Percentiles rank a stretch among this genome's conserved stretches.
phyloP scores from a whole-genome alignment of 768 basidiomycete species.

The Lepiota subincarnata region DNA sequence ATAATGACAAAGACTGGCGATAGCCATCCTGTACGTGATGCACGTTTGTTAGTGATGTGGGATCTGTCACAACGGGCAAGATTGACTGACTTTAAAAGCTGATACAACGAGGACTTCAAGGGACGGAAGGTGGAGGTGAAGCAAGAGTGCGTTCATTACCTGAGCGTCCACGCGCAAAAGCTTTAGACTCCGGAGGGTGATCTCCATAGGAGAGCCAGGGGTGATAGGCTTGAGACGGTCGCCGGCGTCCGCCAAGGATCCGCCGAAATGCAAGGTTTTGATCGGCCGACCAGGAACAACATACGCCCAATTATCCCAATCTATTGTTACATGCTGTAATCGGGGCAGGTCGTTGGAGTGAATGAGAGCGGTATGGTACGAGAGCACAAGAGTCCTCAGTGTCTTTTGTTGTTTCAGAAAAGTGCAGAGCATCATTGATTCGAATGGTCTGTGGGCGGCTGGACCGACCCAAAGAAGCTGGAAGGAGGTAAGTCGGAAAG shows the following conservation, averaged over 20 bases:
- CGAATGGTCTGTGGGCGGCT: not conserved
- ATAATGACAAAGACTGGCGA: not conserved
- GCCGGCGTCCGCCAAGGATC: not conserved
- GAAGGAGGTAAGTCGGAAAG: not conserved
- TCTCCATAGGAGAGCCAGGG: not conserved
- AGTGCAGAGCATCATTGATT: not conserved
- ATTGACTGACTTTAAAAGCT: not conserved
- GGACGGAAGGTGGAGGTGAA: not conserved
- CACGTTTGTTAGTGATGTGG: not conserved
- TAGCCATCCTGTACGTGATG: not conserved
- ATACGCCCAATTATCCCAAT: not conserved
- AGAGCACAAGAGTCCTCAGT: not conserved
- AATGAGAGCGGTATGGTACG: not conserved
- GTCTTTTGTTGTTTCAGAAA: not conserved
- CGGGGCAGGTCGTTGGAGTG: not conserved
- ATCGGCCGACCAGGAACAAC: conserved; percentile 1
- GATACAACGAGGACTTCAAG: not conserved
- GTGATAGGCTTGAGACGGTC: not conserved
- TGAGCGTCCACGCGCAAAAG: not conserved
- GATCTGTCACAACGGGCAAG: not conserved
- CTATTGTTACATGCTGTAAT: not conserved
- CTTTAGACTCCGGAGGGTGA: not conserved
- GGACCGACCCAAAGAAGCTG: not conserved
- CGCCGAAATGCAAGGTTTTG: not conserved
- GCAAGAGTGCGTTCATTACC: not conserved